These are phyloP conservation scores for Circinella minor DNA, from an alignment of 371 early-diverging fungal species.

Conservation along the genomic window DNA sequence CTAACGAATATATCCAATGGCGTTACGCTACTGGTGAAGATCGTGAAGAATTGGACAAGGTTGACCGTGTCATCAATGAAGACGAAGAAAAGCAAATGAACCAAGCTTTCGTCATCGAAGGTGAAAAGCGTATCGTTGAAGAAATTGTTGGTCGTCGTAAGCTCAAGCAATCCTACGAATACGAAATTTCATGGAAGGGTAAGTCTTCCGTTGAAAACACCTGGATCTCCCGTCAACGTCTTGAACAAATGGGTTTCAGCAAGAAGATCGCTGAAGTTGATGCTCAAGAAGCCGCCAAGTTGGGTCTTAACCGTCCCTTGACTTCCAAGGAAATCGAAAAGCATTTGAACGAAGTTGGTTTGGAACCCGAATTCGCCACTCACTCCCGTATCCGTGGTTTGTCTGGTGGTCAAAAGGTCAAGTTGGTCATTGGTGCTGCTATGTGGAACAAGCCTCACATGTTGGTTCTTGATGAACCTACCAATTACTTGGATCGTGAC, in stretches of 20 bases:
- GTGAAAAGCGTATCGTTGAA: constrained; percentile 67
- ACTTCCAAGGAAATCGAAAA: constrained; percentile 72
- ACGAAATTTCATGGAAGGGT: constrained; percentile 69
- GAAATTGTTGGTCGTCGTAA: constrained; percentile 70
- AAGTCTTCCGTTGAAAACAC: constrained; percentile 65
- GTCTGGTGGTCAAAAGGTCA: constrained; percentile 93
- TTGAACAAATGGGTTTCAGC: constrained; percentile 71
- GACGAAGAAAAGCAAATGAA: constrained; percentile 70
- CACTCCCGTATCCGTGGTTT: constrained; percentile 87
- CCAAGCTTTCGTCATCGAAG: constrained; percentile 66
- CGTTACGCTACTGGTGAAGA: constrained; percentile 83
- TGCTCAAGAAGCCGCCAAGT: constrained; percentile 67
- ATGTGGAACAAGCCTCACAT: constrained; percentile 89
- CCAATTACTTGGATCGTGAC: constrained; percentile 83
- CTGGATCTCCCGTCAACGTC: constrained; percentile 76
- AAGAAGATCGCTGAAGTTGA: constrained; percentile 72
- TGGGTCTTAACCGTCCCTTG: constrained; percentile 69
- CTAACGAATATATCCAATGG: constrained; percentile 88
- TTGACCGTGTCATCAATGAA: constrained; percentile 62
- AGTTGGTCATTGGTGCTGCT: constrained; percentile 85
- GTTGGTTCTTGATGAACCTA: constrained; percentile 90
- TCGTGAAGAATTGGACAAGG: constrained; percentile 76
- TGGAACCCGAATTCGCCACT: constrained; percentile 76
- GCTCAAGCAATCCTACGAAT: constrained; percentile 72
- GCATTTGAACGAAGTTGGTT: constrained; percentile 72